phyloP scores from a whole-genome alignment of 768 basidiomycete species.

The Kockovaella imperatae region DNA sequence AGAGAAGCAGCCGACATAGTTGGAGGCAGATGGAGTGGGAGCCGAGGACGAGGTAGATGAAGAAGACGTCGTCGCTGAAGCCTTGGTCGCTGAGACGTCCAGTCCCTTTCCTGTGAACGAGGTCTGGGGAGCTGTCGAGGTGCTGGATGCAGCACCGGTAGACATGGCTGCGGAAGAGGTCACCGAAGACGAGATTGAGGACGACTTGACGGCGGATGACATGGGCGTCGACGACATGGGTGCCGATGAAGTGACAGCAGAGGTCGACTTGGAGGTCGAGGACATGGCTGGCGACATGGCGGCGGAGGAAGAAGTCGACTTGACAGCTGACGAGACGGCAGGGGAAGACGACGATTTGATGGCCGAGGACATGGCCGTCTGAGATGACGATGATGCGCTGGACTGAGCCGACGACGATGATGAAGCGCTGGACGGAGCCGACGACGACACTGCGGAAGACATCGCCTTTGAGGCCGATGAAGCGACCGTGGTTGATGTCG shows the following conservation, averaged over 20 bases:
- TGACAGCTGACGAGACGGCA: not conserved
- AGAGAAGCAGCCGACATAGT: conserved; percentile 20
- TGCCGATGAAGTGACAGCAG: not conserved
- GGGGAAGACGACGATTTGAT: not conserved
- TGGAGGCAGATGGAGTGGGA: conserved; percentile 1
- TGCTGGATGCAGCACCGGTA: not conserved
- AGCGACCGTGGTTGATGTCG: not conserved
- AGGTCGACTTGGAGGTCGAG: not conserved
- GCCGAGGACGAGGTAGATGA: too few species aligned
- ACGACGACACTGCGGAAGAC: not conserved
- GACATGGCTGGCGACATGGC: not conserved
- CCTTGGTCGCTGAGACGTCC: too few species aligned
- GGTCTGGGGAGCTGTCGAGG: not conserved
- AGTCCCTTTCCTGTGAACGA: too few species aligned
- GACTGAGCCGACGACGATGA: not conserved
- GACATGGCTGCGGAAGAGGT: not conserved
- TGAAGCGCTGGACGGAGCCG: not conserved
- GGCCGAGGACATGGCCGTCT: conserved; percentile 5
- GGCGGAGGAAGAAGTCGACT: not conserved
- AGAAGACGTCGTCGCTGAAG: not conserved
- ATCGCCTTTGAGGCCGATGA: not conserved
- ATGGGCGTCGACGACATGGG: not conserved
- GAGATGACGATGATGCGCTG: conserved; percentile 1
- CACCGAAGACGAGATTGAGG: not conserved
- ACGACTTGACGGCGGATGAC: conserved; percentile 4